Evolutionary conservation across 2,329 filamentous ascomycete genomes (phyloP), one percentile per base, ranked within the genome.

Genomic region (Ophiosphaerella korrae): DNA sequence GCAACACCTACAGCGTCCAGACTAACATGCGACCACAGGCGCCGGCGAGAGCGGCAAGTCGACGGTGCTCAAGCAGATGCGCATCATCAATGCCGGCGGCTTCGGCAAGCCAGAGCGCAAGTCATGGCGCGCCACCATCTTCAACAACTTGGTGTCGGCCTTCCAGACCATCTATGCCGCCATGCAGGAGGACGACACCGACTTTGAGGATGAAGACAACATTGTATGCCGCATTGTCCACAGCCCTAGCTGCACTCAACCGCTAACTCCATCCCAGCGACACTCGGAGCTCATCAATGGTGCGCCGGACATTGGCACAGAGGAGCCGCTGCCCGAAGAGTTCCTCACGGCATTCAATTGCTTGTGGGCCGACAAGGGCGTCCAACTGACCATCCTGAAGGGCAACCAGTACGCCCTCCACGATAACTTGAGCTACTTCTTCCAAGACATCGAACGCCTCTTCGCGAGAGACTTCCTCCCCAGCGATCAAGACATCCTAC

Each of bases 31-130:
- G n/a, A 34, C 34, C 58, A 58, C 63, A 97, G 92, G 93, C 74
- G 93, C 93, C 66, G 93, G 93, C 71, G 93, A 97, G 77, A 94
- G 89, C 52, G 90, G 93, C 60, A 97, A 97, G 77, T 97, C 93
- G 7, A 97, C 93, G 1, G 92, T 97, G 52, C 84, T 97, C 60
- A 97, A 97, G 80, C 93, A 97, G 81, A 97, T 99, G 94, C 93
- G 93, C 74, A 87, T 99, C 75, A 97, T 99, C 65, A 94, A 97
- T 74, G 87, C 91, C 12, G 87, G 92, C 74, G 93, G 94, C 43
- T 97, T 97, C 78, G 90, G 86, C 68, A 89, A 90, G 67, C 86
- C 85, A 58, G 94, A 97, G 75, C 90, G 92, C 74, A 86, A 95
- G 60, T 91, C 97, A 80, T 96, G 91, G 83, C 92, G 94, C 64